A percentile compares a stretch with the other conserved stretches of the same genome.
These are phyloP conservation scores for Trichoderma sp. DNA, from an alignment of 2,329 filamentous ascomycete genomes.

Conservation along the genomic window DNA sequence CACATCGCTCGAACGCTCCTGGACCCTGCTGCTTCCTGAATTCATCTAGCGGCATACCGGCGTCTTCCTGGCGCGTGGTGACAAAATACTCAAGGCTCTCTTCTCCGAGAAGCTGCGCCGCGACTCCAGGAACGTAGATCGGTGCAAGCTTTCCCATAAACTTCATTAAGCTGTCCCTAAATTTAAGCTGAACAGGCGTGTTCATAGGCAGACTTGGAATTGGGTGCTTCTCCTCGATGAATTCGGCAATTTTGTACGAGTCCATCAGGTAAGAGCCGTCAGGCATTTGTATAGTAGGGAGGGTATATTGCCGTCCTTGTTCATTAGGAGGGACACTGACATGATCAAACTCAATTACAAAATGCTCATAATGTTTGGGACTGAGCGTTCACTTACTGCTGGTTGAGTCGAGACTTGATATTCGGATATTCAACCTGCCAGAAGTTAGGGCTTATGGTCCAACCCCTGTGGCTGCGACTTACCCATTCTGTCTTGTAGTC, in stretches of 20 bases:
- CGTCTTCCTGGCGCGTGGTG: constrained; percentile 4
- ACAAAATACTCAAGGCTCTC: constrained; percentile 1
- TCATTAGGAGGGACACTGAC: constrained; percentile 6
- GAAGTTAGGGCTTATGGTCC: background rate
- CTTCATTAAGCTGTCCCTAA: background rate
- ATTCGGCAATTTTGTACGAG: constrained; percentile 18
- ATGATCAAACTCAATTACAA: background rate
- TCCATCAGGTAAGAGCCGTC: constrained; percentile 17
- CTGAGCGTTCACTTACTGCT: constrained; percentile 1
- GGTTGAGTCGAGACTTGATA: background rate
- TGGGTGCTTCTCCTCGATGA: constrained; percentile 15
- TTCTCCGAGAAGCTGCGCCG: background rate
- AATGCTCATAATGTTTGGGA: background rate
- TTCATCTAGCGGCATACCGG: constrained; percentile 10
- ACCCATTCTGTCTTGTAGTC: constrained; percentile 24
- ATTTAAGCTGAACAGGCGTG: background rate
- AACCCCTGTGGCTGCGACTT: background rate
- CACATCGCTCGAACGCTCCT: background rate
- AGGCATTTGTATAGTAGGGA: constrained; percentile 12
- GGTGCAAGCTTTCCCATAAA: background rate
- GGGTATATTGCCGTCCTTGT: background rate
- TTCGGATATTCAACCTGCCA: constrained; percentile 18
- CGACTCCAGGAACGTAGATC: background rate
- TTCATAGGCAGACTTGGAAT: background rate
- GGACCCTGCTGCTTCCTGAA: background rate